Evolutionary conservation across 2,329 filamentous ascomycete species (phyloP), one percentile per base, ranked within the genome.

Genomic region (Diaporthe citriasiana): DNA sequence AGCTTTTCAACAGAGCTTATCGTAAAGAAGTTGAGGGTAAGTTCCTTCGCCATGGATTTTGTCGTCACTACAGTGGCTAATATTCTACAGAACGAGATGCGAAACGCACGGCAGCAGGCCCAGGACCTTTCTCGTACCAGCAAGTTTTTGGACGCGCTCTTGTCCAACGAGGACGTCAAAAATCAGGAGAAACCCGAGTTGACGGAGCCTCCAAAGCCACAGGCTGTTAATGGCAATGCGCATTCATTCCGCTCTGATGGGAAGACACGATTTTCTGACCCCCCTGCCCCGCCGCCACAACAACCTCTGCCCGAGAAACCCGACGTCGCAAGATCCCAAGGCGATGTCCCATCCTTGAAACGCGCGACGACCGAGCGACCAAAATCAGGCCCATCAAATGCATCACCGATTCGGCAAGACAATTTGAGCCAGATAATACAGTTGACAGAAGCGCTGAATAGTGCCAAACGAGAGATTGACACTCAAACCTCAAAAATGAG

Each of bases 251-350:
- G 94, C 77, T 85, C 91, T 27, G 95, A 98, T 79, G 86, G 92
- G 53, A 96, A 97, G 79, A 90, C 94, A 6, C 90, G 95, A 70
- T 98, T 98, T 81, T 97, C 94, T 1, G 95, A 98, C 73, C 96
- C 96, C 68, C 96, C 96, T 5, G 96, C 95, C 30, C 96, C 96
- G 10, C 96, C 96, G 35, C 96, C 96, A 38, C 95, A 97, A 78
- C 95, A 97, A 78, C 96, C 96, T 19, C 86, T 98, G 8, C 96
- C 96, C 0, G 95, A 98, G 81, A 98, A 98, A 82, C 96, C 96
- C 0, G 95, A 97, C 82, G 90, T 89, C 22, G 86, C 83, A 73
- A 87, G 84, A 78, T 75, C 78, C 10, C 83, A 82, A 56, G 83
- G 85, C 42, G 83, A 83, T 25, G 79, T 89, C 0, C 90, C 92